phyloP scores from a whole-genome alignment of 2,329 filamentous ascomycete genomes.

The Alternaria angustiovoidea region DNA sequence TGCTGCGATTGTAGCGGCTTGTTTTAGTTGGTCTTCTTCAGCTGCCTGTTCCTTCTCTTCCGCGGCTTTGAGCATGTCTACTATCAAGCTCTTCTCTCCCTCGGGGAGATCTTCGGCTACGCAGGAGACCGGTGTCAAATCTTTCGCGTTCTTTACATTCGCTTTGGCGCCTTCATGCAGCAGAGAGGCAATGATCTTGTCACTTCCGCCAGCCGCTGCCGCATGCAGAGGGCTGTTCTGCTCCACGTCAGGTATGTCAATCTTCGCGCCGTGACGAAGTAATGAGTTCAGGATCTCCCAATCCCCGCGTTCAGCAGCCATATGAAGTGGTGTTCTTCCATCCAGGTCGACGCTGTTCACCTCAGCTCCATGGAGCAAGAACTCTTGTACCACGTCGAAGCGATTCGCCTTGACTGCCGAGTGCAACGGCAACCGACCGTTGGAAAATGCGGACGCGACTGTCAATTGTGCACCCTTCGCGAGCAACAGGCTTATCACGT shows the following conservation, averaged over 20 bases:
- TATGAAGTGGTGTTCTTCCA: slow-evolving; percentile 32
- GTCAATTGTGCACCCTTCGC: slow-evolving; percentile 30
- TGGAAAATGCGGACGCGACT: slow-evolving; percentile 32
- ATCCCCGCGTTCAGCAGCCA: slow-evolving; percentile 30
- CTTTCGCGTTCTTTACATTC: slow-evolving; percentile 23
- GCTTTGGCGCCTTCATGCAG: slow-evolving; percentile 33
- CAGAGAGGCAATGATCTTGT: slow-evolving; percentile 22
- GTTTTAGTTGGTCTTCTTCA: slow-evolving; percentile 11
- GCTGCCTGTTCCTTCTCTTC: slow-evolving; percentile 25
- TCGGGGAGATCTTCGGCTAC: slow-evolving; percentile 22
- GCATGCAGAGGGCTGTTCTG: slow-evolving; percentile 34
- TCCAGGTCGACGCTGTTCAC: slow-evolving; percentile 26
- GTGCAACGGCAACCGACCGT: slow-evolving; percentile 37
- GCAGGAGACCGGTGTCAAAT: slow-evolving; percentile 24
- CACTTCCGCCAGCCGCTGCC: slow-evolving; percentile 27
- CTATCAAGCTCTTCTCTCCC: slow-evolving; percentile 31
- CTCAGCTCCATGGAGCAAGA: slow-evolving; percentile 29
- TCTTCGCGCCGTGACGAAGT: slow-evolving; percentile 27
- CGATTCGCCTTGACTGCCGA: slow-evolving; percentile 37
- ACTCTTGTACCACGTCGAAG: slow-evolving; percentile 33
- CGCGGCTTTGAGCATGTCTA: slow-evolving; percentile 28
- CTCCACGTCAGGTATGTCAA: slow-evolving; percentile 23
- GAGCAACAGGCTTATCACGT: slow-evolving; percentile 33
- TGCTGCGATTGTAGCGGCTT: slow-evolving; percentile 8
- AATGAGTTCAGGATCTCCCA: slow-evolving; percentile 33